Conservation (phyloP, 495 filamentous ascomycete genomes). For the Trichoderma virens region DNA sequence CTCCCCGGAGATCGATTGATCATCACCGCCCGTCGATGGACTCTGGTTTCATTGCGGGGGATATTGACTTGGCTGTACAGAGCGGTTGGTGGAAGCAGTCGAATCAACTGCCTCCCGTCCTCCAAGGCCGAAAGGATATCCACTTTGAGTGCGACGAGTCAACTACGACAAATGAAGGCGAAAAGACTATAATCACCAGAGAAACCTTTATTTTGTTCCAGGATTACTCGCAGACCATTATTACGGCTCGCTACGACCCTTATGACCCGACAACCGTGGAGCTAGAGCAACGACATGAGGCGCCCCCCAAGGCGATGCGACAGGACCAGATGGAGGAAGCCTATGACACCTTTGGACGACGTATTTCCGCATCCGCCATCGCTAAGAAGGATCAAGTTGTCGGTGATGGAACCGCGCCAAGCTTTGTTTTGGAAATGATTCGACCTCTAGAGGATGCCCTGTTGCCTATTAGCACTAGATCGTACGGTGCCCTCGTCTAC, state of each 20-base stretch:
- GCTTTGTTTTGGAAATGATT: slow-evolving; percentile 71
- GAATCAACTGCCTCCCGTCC: slow-evolving; percentile 64
- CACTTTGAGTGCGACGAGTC: slow-evolving; percentile 78
- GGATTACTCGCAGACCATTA: slow-evolving; percentile 91
- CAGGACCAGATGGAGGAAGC: slow-evolving; percentile 90
- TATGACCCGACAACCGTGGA: slow-evolving; percentile 61
- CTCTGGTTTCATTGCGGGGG: slow-evolving; percentile 73
- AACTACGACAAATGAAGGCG: slow-evolving; percentile 55
- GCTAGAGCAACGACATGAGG: slow-evolving; percentile 81
- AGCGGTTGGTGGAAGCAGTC: slow-evolving; percentile 80
- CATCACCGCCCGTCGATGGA: slow-evolving; percentile 52
- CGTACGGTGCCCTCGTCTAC: slow-evolving; percentile 89
- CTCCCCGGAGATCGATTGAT: slow-evolving; percentile 65
- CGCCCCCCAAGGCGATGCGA: slow-evolving; percentile 71
- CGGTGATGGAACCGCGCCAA: slow-evolving; percentile 72
- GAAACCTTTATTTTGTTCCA: slow-evolving; percentile 81
- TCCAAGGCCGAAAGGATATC: slow-evolving; percentile 78
- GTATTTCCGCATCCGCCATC: slow-evolving; percentile 59
- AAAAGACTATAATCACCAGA: slow-evolving; percentile 62
- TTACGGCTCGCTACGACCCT: slow-evolving; percentile 73
- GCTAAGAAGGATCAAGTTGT: slow-evolving; percentile 69
- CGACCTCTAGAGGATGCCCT: slow-evolving; percentile 64
- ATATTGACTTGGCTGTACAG: slow-evolving; percentile 66
- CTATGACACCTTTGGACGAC: slow-evolving; percentile 66
- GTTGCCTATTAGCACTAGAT: slow-evolving; percentile 71